Evolutionary conservation across 441 rosid genomes (phyloP), one percentile per base, ranked within the genome.

Genomic region (Raphanus hybrid): DNA sequence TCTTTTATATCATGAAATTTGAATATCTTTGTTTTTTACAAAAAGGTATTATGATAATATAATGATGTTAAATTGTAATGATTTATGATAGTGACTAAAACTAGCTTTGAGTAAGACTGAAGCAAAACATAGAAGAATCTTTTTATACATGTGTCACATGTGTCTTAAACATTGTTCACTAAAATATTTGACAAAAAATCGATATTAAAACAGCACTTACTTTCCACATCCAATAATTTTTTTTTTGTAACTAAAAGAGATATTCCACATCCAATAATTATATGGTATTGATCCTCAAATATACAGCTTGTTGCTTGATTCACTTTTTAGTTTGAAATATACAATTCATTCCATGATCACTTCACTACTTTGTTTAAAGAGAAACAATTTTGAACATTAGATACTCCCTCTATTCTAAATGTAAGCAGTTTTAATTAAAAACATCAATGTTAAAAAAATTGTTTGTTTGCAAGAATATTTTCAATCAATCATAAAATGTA

Each of bases 61-160:
- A 55, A 39, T 67, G 59, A 69, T 43, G 26, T 48, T 57, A 64
- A 57, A 37, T 20, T 20, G 78, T 52, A 39, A 73, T 78, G 78
- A 79, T 68, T 79, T 66, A 75, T 70, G 76, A 70, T 64, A 58
- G 64, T 14, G 71, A 79, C 78, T 69, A 34, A 15, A 57, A 27
- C 55, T 73, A 37, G 10, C 78, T 79, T 79, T 70, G 75, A 79
- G 82, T 79, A 70, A 79, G 76, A 57, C 58, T 79, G 79, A 79
- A 79, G 82, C 82, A 57, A 77, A 58, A 74, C 67, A 34, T 64
- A 45, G 37, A 69, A 32, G n/a, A 52, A 69, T 79, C 43, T 79
- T 68, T 29, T 35, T 43, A 0, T 18, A 54, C 78, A 79, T 62
- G 78, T 79, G 78, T 37, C 75, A 35, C 71, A 61, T 68, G 78